phyloP scores from a whole-genome alignment of 805 yeast species.

The Ogataea dorogensis region DNA sequence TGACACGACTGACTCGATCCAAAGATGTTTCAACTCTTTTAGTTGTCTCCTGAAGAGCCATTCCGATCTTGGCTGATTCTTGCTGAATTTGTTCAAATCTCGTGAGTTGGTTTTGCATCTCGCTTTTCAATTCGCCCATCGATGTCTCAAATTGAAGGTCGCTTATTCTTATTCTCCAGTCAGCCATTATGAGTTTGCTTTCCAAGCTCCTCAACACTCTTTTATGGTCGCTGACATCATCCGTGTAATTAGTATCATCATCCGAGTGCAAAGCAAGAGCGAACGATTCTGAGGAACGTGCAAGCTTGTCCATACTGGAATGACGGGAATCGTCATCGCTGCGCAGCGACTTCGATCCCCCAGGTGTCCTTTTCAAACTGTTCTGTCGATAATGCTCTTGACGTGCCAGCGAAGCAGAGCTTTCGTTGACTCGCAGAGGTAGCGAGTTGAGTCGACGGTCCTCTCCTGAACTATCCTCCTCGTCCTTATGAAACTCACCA shows the following conservation, averaged over 20 bases:
- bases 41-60: constrained; percentile 17
- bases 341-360: constrained; percentile 14
- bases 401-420: constrained; percentile 28
- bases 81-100: constrained; percentile 33
- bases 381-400: constrained; percentile 26
- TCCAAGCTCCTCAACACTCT: constrained; percentile 16
- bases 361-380: constrained; percentile 19
- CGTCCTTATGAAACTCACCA: constrained; percentile 25
- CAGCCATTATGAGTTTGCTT: constrained; percentile 16
- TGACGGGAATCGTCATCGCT: constrained; percentile 17
- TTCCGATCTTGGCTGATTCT: constrained; percentile 25
- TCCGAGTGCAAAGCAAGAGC: constrained; percentile 9
- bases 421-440: constrained; percentile 24
- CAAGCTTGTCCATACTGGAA: constrained; percentile 10
- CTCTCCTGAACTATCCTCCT: constrained; percentile 16
- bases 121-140: constrained; percentile 21
- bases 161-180: constrained; percentile 18
- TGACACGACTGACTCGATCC: constrained; percentile 22
- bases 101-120: constrained; percentile 27
- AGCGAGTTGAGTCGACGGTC: constrained; percentile 22
- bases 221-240: constrained; percentile 16
- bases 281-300: constrained; percentile 16
- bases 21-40: constrained; percentile 23
- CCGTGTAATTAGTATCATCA: constrained; percentile 5
- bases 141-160: constrained; percentile 20